phyloP scores from a whole-genome alignment of 805 yeast species.

The Pichia pseudocactophila region DNA sequence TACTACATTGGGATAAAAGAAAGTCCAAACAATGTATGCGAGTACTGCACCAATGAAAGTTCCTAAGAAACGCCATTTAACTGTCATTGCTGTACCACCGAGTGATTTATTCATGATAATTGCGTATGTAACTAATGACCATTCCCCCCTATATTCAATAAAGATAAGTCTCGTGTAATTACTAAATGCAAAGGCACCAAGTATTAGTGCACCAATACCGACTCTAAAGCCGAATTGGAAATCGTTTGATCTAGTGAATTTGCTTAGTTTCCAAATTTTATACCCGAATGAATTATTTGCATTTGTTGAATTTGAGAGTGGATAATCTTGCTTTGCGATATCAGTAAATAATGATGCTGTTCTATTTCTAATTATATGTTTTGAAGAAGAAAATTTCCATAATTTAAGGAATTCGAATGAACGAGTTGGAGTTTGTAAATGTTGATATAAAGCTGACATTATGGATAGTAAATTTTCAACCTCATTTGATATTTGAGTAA shows the following conservation, averaged over 20 bases:
- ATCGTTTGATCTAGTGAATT: slow-evolving; percentile 51
- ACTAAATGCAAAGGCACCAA: slow-evolving; percentile 60
- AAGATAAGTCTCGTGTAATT: slow-evolving; percentile 47
- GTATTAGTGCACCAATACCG: slow-evolving; percentile 62
- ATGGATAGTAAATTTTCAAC: slow-evolving; percentile 38
- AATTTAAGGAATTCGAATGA: slow-evolving; percentile 47
- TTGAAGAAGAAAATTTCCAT: slow-evolving; percentile 30
- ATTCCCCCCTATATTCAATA: slow-evolving; percentile 66
- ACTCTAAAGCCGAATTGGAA: slow-evolving; percentile 74
- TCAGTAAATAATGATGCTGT: slow-evolving; percentile 2
- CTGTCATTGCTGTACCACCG: slow-evolving; percentile 79
- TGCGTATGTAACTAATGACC: slow-evolving; percentile 77
- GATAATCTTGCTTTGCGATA: slow-evolving; percentile 14
- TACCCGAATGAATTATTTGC: slow-evolving; percentile 17
- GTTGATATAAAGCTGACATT: slow-evolving; percentile 26
- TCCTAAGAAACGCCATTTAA: slow-evolving; percentile 64
- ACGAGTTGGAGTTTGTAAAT: slow-evolving; percentile 12
- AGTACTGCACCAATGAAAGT: slow-evolving; percentile 61
- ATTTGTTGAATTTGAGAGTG: slow-evolving; percentile 7
- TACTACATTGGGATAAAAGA: slow-evolving; percentile 46
- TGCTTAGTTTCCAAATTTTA: slow-evolving; percentile 41
- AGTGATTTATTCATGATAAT: slow-evolving; percentile 78
- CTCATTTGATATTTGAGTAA: slow-evolving; percentile 56
- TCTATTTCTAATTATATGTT: slow-evolving; percentile 10
- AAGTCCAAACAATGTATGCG: slow-evolving; percentile 53